Evolutionary conservation across 2,329 filamentous ascomycete genomes (phyloP).

Genomic region (Helminthosporium solani): DNA sequence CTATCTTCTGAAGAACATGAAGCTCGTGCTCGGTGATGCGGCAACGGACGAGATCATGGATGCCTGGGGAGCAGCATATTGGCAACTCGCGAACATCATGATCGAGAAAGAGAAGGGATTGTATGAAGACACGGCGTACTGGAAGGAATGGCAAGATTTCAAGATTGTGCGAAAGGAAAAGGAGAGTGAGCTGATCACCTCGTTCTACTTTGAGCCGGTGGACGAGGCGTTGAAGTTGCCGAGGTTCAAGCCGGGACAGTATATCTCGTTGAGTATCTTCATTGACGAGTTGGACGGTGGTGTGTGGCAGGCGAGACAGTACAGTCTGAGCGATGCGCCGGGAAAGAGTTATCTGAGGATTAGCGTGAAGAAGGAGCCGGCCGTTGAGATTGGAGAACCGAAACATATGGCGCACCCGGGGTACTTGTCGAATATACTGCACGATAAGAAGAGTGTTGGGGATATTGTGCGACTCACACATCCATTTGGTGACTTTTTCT

Average conservation of each 20-base stretch:
- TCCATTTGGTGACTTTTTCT: conserved; percentile 63
- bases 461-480: conserved; percentile 66
- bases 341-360: conserved; percentile 65
- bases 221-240: conserved; percentile 63
- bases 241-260: conserved; percentile 68
- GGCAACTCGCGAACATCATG: conserved; percentile 71
- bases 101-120: conserved; percentile 65
- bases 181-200: conserved; percentile 68
- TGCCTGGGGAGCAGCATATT: conserved; percentile 72
- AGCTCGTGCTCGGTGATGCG: conserved; percentile 63
- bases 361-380: conserved; percentile 67
- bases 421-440: conserved; percentile 68
- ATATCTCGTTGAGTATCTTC: conserved; percentile 63
- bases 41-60: conserved; percentile 65
- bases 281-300: conserved; percentile 52
- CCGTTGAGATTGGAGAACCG: conserved; percentile 50
- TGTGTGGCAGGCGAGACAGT: conserved; percentile 68
- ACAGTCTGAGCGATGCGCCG: conserved; percentile 69
- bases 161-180: conserved; percentile 63
- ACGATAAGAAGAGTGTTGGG: conserved; percentile 62
- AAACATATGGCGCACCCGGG: conserved; percentile 57
- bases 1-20: conserved; percentile 68
- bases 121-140: conserved; percentile 61
- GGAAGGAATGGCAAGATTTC: conserved; percentile 69
- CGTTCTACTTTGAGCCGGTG: conserved; percentile 67